These are phyloP conservation scores for Alternaria sp. DNA, from an alignment of 2,329 filamentous ascomycete genomes.

Conservation along the genomic window DNA sequence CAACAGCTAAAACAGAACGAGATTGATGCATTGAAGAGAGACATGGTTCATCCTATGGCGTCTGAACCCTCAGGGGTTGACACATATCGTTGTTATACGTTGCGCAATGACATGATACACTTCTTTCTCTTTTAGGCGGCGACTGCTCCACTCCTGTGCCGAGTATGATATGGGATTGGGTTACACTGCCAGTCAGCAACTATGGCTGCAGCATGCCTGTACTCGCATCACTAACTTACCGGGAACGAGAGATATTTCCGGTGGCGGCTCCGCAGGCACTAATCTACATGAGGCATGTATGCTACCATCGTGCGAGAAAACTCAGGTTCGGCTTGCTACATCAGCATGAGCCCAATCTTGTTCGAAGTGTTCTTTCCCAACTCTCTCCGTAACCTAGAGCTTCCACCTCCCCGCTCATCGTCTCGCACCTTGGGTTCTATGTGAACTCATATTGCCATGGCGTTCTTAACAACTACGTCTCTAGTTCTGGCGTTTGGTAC, in stretches of 20 bases:
- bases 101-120: background rate
- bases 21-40: too few relatives aligned
- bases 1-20: too few relatives aligned
- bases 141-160: background rate
- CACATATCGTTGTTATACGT: background rate
- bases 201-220: background rate
- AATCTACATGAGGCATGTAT: background rate
- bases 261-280: background rate
- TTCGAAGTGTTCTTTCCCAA: too few relatives aligned
- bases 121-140: background rate
- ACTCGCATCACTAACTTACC: background rate
- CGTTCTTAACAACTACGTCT: background rate
- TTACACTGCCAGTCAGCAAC: background rate
- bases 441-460: background rate
- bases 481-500: background rate
- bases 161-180: background rate
- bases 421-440: background rate
- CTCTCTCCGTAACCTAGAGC: fast-evolving
- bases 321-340: too few relatives aligned
- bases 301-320: too few relatives aligned
- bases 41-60: too few relatives aligned
- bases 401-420: too few relatives aligned
- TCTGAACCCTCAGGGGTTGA: too few relatives aligned
- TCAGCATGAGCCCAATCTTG: background rate
- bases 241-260: background rate